A percentile compares a stretch with the other conserved stretches of the same genome.
These are phyloP conservation scores for Lachnellula suecica DNA, from an alignment of 2,329 filamentous ascomycete genomes.

Conservation along the genomic window DNA sequence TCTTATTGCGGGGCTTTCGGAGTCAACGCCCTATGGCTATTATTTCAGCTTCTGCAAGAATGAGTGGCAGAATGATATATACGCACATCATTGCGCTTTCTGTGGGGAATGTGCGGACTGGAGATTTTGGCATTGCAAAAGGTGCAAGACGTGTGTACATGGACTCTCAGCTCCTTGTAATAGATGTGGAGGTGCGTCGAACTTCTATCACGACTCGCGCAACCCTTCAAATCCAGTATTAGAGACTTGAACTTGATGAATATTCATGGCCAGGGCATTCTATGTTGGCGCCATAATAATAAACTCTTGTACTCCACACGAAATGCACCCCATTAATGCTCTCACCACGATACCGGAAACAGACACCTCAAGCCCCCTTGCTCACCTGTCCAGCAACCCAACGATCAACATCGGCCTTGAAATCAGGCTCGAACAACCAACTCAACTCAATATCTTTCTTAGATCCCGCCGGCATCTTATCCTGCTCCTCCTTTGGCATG, in stretches of 20 bases:
- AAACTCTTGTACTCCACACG: too few relatives aligned
- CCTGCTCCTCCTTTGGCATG: constrained; percentile 37
- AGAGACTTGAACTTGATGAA: neutral
- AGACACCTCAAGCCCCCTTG: neutral
- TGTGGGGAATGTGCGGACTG: neutral
- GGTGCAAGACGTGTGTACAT: neutral
- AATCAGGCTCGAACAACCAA: constrained; percentile 37
- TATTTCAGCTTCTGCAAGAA: neutral
- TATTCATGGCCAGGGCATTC: neutral
- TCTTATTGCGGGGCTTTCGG: neutral
- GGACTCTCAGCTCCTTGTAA: neutral
- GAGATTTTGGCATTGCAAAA: neutral
- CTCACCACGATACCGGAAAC: too few relatives aligned
- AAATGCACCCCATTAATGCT: too few relatives aligned
- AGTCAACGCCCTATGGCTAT: neutral
- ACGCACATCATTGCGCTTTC: neutral
- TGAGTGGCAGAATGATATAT: neutral
- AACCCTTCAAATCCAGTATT: neutral
- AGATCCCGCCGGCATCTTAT: constrained; percentile 21
- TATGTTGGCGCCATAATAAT: too few relatives aligned
- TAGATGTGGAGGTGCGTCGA: neutral
- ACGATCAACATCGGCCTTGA: constrained; percentile 3
- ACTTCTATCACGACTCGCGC: neutral
- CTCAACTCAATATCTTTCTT: constrained; percentile 35
- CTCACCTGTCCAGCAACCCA: neutral